Base-by-base conservation (phyloP, 2,329 filamentous ascomycete species). In the Trichoderma citrinoviride region DNA sequence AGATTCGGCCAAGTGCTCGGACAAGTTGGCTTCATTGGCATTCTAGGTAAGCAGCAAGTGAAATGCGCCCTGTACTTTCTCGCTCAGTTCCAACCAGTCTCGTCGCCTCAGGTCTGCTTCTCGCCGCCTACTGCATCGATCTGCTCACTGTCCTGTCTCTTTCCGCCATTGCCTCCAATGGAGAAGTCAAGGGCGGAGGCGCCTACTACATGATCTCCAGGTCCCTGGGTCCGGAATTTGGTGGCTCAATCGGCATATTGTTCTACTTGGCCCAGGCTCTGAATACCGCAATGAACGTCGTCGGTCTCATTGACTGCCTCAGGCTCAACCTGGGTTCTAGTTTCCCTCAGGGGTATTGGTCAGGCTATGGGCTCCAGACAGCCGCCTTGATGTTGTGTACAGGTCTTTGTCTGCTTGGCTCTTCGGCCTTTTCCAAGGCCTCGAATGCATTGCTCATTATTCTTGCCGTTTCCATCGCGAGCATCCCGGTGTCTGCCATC, bases 241-340 rank as follows among this genome's bases (percentile, higher is more conserved):
- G 92, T 27, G 92, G 92, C 17, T 92, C 91, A 1, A 96, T 96
- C 68, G 92, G 92, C 2, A 83, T 96, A 25, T 86, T 96, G 14
- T 96, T 96, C 76, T 96, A 95, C 74, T 81, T 96, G n/a, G 91
- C 92, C n/a, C 91, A 92, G 68, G 89, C 91, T 2, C 86, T 96
- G 72, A 96, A 94, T 73, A 93, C 92, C 1, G 90, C 90, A 43
- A 86, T 96, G 82, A 96, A 96, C 72, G 86, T 93, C 25, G 91
- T 96, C 49, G 92, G 92, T 79, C 81, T 96, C 52, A 86, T 96
- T 68, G 90, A 95, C 77, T 96, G 91, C 71, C 82, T 96, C 64
- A 87, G 86, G 60, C 83, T 93, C 67, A 93, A 93, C 70, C 85
- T 93, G 71, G 90, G 89, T 2, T 73, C 80, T 19, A 80, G 84